phyloP scores from a whole-genome alignment of 1,284 basidiomycete species.

The Cerioporus squamosus region DNA sequence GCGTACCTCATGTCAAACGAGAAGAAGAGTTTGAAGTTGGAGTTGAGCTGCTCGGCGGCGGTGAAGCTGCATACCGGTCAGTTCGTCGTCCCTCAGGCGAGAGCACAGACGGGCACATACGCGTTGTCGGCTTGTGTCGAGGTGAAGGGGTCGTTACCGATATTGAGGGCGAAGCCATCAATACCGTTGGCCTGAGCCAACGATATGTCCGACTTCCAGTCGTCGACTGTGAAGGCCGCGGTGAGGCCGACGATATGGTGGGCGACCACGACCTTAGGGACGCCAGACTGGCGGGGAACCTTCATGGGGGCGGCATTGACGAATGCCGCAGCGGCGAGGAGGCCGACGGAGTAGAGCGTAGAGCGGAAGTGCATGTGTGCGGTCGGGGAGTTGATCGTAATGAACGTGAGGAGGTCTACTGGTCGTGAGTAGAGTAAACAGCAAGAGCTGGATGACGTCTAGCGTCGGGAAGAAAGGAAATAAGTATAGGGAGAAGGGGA shows the following conservation, averaged over 20 bases:
- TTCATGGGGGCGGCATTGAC: constrained; percentile 18
- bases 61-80: constrained; percentile 42
- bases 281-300: constrained; percentile 15
- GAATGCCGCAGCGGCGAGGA: constrained; percentile 21
- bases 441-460: constrained; percentile 14
- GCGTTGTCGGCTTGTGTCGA: constrained; percentile 65
- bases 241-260: constrained; percentile 76
- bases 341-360: constrained; percentile 12
- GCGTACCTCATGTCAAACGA: constrained; percentile 79
- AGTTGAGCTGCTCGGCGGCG: constrained; percentile 57
- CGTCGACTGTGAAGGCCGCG: constrained; percentile 59
- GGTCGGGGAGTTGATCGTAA: constrained; percentile 14
- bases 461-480: constrained; percentile 21
- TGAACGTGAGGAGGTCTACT: constrained; percentile 10
- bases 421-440: background rate
- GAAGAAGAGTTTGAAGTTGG: constrained; percentile 78
- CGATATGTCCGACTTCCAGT: constrained; percentile 61
- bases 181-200: constrained; percentile 64
- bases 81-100: background rate
- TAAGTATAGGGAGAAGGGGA: constrained; percentile 19
- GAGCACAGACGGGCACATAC: constrained; percentile 43
- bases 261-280: constrained; percentile 59
- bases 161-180: constrained; percentile 71
- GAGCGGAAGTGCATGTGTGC: constrained; percentile 21
- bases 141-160: constrained; percentile 66